Base-by-base conservation (phyloP, 768 basidiomycete genomes). In the Russula earlei region DNA sequence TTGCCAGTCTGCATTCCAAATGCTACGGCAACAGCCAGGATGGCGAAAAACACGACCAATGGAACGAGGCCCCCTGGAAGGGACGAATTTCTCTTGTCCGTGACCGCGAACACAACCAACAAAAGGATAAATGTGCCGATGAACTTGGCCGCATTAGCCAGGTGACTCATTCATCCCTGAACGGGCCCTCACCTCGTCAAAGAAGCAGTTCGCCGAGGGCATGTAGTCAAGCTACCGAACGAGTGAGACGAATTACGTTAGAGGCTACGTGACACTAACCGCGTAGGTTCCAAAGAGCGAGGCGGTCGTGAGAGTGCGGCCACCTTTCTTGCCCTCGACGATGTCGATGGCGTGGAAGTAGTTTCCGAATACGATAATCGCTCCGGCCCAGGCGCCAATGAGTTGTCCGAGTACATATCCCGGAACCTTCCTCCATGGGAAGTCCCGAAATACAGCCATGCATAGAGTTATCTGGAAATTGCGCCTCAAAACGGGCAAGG, bases 401-500 rank as follows among this genome's bases (percentile, higher is more conserved):
- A 83, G 55, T 65, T 87, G 85, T 0, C 82, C 77, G 47, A 80
- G 64, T 44, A 85, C 77, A 66, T 82, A 89, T 20, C 62, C 75
- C 0, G 89, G 89, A 0, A 89, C 89, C 66, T 91, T 91, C 61
- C 75, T 76, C 84, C 85, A 85, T 0, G 89, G 86, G 68, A 91
- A 90, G 44, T 75, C 76, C 59, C 88, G 80, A 67, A 82, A 81
- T 2, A 79, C 72, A 4, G 85, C 85, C 43, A 89, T 64, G 14
- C 81, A 75, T 48, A 91, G 68, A 17, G 89, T 91, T 24, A 90
- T 75, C 83, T 84, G 31, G 27, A 19, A 1, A 25, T 45, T 17
- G 15, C 22, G 17, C 25, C 36, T 25, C 15, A 31, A 52, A 31
- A 22, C 15, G 4, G 5, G 25, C 8, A 20, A 22, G 3, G 24